A percentile compares a stretch with the other conserved stretches of the same genome.
phyloP scores from a whole-genome alignment of 1,284 basidiomycete genomes.

The Phaffia rhodozyma region DNA sequence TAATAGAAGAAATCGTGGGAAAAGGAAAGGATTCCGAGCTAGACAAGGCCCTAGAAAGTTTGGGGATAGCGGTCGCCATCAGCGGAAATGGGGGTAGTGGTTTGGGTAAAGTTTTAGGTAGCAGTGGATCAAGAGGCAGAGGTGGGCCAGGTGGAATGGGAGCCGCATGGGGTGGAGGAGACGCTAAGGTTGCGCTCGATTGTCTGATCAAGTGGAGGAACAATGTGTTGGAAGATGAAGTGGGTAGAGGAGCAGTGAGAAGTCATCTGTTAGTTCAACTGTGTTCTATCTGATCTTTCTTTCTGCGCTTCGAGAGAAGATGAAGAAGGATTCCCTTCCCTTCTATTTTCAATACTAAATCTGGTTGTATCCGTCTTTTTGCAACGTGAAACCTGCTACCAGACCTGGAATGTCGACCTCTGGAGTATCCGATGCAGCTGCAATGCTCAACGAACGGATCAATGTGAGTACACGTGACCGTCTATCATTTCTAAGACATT shows the following conservation, averaged over 20 bases:
- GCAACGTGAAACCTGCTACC: background rate
- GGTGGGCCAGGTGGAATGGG: background rate
- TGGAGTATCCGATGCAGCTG: constrained; percentile 41
- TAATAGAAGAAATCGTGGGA: background rate
- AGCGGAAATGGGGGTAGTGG: constrained; percentile 3
- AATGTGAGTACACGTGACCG: constrained; percentile 30
- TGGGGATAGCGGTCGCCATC: constrained; percentile 9
- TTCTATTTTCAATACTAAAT: no score
- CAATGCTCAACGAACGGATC: constrained; percentile 60
- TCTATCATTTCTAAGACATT: background rate
- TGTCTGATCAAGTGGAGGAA: constrained; percentile 11
- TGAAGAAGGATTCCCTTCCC: no score
- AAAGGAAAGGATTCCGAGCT: constrained; percentile 12
- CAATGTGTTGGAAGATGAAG: constrained; percentile 24
- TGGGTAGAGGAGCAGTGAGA: constrained; percentile 32
- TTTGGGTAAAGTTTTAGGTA: no score
- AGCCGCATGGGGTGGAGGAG: background rate
- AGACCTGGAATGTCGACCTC: background rate
- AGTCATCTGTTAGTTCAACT: constrained; percentile 12
- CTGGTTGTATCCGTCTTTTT: no score
- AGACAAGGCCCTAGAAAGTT: constrained; percentile 13
- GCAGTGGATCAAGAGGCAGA: background rate
- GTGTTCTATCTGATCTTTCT: background rate
- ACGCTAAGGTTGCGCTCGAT: constrained; percentile 11
- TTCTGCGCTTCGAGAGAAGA: background rate